Evolutionary conservation across 768 basidiomycete genomes (phyloP).

Genomic region (Imleria badia): DNA sequence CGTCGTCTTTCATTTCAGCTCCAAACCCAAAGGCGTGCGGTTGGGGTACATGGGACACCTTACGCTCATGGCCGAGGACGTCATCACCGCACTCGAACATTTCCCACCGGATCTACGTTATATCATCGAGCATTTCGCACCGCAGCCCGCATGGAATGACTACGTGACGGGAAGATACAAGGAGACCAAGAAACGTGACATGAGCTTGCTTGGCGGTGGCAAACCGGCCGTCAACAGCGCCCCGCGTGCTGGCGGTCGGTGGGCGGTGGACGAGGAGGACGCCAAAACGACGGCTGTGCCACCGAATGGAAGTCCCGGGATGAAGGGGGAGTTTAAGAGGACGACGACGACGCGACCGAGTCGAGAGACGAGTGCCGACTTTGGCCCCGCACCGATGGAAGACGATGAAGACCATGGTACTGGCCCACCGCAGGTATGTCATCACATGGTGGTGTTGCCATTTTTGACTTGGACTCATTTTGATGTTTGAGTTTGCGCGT

Average conservation of each 20-base stretch:
- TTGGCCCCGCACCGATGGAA: conserved; percentile 53
- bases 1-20: conserved; percentile 38
- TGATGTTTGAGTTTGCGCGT: conserved; percentile 61
- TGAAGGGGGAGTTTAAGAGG: conserved; percentile 60
- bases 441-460: neutral
- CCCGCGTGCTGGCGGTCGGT: conserved; percentile 39
- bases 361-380: conserved; percentile 61
- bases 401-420: conserved; percentile 47
- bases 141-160: conserved; percentile 81
- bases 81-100: conserved; percentile 84
- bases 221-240: conserved; percentile 58
- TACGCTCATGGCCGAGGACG: conserved; percentile 91
- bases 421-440: conserved; percentile 44
- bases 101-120: conserved; percentile 78
- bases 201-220: conserved; percentile 79
- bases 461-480: neutral
- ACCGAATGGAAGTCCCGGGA: conserved; percentile 22
- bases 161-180: conserved; percentile 84
- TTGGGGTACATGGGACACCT: conserved; percentile 98
- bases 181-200: conserved; percentile 84
- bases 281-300: conserved; percentile 24
- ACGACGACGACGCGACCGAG: conserved; percentile 41
- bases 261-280: conserved; percentile 75
- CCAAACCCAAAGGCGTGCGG: conserved; percentile 74
- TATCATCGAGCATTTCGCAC: conserved; percentile 63